Conservation (phyloP, 2,329 filamentous ascomycete species). For the Trichoderma arundinaceum region DNA sequence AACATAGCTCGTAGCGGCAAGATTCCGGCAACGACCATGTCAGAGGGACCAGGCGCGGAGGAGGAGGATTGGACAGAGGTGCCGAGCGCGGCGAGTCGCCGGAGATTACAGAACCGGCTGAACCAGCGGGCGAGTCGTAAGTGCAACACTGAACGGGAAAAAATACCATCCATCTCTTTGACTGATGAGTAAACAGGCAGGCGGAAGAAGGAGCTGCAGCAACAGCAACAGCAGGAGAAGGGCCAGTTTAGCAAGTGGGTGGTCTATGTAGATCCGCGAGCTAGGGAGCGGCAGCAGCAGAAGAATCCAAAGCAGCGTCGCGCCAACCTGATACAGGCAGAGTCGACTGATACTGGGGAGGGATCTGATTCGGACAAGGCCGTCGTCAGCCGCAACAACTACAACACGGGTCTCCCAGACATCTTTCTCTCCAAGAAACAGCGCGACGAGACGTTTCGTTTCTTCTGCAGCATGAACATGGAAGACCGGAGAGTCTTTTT, state of each 20-base stretch:
- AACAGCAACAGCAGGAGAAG: conserved; percentile 2
- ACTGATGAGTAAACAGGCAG: background rate
- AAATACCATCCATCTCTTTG: too few species aligned
- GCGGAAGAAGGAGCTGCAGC: conserved; percentile 14
- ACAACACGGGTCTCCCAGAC: conserved; percentile 1
- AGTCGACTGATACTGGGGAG: background rate
- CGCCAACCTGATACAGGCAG: background rate
- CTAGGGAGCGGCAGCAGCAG: background rate
- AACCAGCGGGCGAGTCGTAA: conserved; percentile 33
- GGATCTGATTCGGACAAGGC: background rate
- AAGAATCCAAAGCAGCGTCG: background rate
- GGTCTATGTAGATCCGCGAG: conserved; percentile 20
- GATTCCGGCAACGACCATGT: background rate
- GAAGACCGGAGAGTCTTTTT: background rate
- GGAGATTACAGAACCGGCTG: conserved; percentile 32
- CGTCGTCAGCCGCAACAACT: background rate
- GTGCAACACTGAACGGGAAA: too few species aligned
- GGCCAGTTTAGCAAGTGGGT: conserved; percentile 19
- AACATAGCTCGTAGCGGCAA: background rate
- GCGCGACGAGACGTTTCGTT: background rate
- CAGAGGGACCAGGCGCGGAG: background rate
- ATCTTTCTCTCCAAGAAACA: background rate
- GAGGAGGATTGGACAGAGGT: background rate
- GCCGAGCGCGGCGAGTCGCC: conserved; percentile 15
- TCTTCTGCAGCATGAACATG: conserved; percentile 6